Base-by-base conservation (phyloP, 192 early-diverging fungal genomes). In the Linnemannia schmuckeri region DNA sequence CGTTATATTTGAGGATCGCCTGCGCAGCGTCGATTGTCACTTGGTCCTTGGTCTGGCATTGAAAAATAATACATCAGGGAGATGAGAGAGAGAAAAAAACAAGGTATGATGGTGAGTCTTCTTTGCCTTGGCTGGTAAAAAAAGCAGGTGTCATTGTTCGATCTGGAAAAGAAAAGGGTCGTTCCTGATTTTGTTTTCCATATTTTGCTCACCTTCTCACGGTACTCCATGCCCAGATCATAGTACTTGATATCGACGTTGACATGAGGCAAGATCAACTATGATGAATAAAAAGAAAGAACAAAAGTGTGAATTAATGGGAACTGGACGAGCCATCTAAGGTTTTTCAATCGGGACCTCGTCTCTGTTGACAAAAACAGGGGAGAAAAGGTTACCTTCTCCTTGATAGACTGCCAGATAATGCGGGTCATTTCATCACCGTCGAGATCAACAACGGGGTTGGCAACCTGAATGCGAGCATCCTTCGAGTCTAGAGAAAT, bases 391-490 rank as follows among this genome's bases (percentile, higher is more conserved):
- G 6, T 66, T 57, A 94, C 89, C 83, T 94, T 95, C 85, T 98
- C 96, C 90, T 97, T 98, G 89, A 98, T 98, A 88, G 93, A 93
- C 78, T 93, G 89, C 96, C 96, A 98, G 85, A 99, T 96, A 88
- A 99, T 99, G 74, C 98, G 92, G 37, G 98, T 99, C 98, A 99
- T 99, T 93, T 99, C 98, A 91, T 99, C 98, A 80, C 98, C 98
- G 82, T 99, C 98, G 17, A 97, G 91, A 83, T 97, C 96, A 63
- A 99, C 98, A 49, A 99, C 94, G 20, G 98, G 98, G 88, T 98
- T 97, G 74, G 92, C 91, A 41, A 99, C 98, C 41, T 91, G 90
- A 89, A 99, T 98, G 72, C 90, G 89, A n/a, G 83, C 37, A 71
- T 87, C 84, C 82, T 86, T 83, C 4, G 88, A 89, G 70, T 83